Evolutionary conservation across 2,329 filamentous ascomycete genomes (phyloP).

Genomic region (Cladosporium austrohemisphaericum): DNA sequence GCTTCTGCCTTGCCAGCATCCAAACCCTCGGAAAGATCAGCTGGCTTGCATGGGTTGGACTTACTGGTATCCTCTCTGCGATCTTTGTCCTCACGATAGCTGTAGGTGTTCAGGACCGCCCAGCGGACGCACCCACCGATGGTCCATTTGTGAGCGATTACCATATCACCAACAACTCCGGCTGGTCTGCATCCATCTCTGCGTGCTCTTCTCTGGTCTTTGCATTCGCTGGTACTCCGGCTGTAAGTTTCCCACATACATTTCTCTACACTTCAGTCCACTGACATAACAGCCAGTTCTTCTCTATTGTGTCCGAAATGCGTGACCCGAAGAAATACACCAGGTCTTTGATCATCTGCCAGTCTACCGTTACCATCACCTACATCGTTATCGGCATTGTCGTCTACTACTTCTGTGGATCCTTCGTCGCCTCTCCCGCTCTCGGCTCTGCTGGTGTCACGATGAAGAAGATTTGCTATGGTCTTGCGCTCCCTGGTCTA

Average conservation of each 20-base stretch:
- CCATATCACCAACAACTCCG: conserved; percentile 22
- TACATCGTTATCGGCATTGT: conserved; percentile 40
- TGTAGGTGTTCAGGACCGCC: conserved; percentile 35
- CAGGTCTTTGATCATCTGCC: conserved; percentile 32
- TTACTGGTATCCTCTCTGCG: conserved; percentile 21
- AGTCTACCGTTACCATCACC: conserved; percentile 23
- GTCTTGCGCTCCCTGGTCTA: conserved; percentile 30
- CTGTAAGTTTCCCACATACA: conserved; percentile 2
- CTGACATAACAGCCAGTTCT: conserved; percentile 24
- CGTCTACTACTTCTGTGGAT: conserved; percentile 48
- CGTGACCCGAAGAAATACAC: conserved; percentile 34
- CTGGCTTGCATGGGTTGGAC: conserved; percentile 36
- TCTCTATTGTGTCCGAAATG: conserved; percentile 41
- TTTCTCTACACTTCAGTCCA: not conserved
- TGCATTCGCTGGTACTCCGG: conserved; percentile 37
- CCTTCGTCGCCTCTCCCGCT: conserved; percentile 46
- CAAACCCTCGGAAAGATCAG: conserved; percentile 34
- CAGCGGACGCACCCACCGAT: conserved; percentile 31
- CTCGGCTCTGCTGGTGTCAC: conserved; percentile 43
- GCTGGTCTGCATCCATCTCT: conserved; percentile 16
- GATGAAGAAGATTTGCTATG: conserved; percentile 47
- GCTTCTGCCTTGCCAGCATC: conserved; percentile 36
- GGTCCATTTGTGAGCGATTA: conserved; percentile 31
- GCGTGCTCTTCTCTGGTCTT: conserved; percentile 33
- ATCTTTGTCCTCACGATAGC: conserved; percentile 33